phyloP scores from a whole-genome alignment of 2,329 filamentous ascomycete genomes.

The Alternaria dauci region DNA sequence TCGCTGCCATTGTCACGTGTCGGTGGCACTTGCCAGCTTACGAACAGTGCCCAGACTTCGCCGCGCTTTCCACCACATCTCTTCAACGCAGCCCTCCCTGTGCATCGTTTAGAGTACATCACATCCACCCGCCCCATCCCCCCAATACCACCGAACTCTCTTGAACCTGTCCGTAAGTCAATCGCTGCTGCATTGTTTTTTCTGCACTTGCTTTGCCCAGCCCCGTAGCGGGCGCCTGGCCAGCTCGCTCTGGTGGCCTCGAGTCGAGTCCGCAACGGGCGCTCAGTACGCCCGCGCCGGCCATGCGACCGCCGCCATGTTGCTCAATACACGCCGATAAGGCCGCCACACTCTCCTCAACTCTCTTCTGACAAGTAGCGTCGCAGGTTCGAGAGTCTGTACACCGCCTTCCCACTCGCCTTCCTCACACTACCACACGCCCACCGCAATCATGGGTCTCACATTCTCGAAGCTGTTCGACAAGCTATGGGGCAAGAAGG shows the following conservation, averaged over 20 bases:
- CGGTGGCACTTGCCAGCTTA: conserved; percentile 34
- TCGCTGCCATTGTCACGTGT: conserved; percentile 43
- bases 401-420: conserved; percentile 37
- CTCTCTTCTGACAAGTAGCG: conserved; percentile 20
- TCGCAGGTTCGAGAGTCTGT: conserved; percentile 50
- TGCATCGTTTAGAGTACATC: conserved; percentile 52
- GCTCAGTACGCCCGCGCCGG: conserved; percentile 34
- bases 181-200: conserved; percentile 24
- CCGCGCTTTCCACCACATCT: conserved; percentile 43
- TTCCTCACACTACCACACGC: conserved; percentile 36
- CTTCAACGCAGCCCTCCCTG: conserved; percentile 50
- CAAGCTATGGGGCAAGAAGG: conserved; percentile 98
- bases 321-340: conserved; percentile 19
- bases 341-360: conserved; percentile 25
- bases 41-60: conserved; percentile 38
- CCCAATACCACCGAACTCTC: conserved; percentile 44
- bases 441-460: conserved; percentile 82
- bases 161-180: conserved; percentile 50
- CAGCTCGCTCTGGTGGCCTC: conserved; percentile 30
- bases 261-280: conserved; percentile 39
- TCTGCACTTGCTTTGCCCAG: conserved; percentile 25
- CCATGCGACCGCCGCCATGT: conserved; percentile 14
- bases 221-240: conserved; percentile 20
- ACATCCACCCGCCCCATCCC: conserved; percentile 48
- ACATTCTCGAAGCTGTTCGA: conserved; percentile 96